Percentiles rank a stretch among this genome's conserved stretches.
Evolutionary conservation across 2,329 filamentous ascomycete species (phyloP).

Genomic region (Ambrosiella beaveri): DNA sequence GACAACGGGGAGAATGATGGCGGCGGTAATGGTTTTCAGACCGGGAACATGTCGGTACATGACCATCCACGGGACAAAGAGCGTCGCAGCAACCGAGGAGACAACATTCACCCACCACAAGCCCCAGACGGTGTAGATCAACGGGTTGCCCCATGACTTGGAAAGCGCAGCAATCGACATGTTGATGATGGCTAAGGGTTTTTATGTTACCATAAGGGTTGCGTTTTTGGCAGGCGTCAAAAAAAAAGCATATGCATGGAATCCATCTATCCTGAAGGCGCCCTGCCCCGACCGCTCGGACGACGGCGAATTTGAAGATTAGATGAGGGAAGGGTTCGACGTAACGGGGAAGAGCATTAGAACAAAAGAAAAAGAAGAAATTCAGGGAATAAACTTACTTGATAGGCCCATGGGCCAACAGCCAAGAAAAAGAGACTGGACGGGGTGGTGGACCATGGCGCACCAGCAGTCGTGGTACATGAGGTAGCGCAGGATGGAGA

Average conservation of each 20-base stretch:
- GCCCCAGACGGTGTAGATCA: constrained; percentile 35
- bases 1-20: constrained; percentile 50
- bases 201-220: background rate
- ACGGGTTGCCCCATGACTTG: constrained; percentile 41
- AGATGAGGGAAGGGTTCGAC: too few species aligned
- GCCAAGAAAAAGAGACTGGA: constrained; percentile 50
- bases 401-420: constrained; percentile 53
- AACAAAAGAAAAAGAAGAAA: background rate
- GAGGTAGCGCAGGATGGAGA: constrained; percentile 42
- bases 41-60: constrained; percentile 28
- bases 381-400: background rate
- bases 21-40: constrained; percentile 43
- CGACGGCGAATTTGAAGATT: background rate
- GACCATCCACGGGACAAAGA: constrained; percentile 41
- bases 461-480: constrained; percentile 49
- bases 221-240: too few species aligned
- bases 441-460: constrained; percentile 50
- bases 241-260: background rate
- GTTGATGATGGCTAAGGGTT: constrained; percentile 40
- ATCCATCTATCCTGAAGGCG: background rate
- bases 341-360: background rate
- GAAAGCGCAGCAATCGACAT: constrained; percentile 42
- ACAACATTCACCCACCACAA: constrained; percentile 41
- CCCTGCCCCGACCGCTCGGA: background rate
- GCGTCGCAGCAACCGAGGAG: constrained; percentile 33